A percentile compares a stretch with the other conserved stretches of the same genome.
phyloP scores from a whole-genome alignment of 1,139 yeast species.

The Wickerhamomyces sp. region DNA sequence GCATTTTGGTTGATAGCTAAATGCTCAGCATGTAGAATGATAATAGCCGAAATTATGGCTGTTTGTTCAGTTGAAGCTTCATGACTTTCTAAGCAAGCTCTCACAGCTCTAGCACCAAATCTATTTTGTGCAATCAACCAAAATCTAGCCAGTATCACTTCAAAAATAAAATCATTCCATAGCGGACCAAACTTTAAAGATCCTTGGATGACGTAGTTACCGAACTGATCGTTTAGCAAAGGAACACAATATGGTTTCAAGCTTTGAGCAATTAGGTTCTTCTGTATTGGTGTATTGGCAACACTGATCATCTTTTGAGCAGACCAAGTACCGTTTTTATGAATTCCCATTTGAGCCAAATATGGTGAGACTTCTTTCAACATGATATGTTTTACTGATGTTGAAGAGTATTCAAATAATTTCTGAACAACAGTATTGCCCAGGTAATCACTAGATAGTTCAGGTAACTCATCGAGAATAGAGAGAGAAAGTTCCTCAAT shows the following conservation, averaged over 20 bases:
- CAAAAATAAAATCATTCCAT: slow-evolving; percentile 85
- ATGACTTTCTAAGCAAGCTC: slow-evolving; percentile 86
- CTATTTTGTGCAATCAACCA: slow-evolving; percentile 83
- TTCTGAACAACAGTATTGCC: slow-evolving; percentile 97
- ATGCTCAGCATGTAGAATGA: slow-evolving; percentile 74
- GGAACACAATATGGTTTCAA: slow-evolving; percentile 81
- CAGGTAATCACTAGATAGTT: slow-evolving; percentile 83
- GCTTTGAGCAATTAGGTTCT: slow-evolving; percentile 60
- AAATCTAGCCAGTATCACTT: slow-evolving; percentile 74
- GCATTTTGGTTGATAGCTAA: slow-evolving; percentile 86
- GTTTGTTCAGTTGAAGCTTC: slow-evolving; percentile 64
- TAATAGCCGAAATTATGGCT: slow-evolving; percentile 71
- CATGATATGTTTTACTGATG: slow-evolving; percentile 75
- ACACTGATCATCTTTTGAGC: slow-evolving; percentile 91
- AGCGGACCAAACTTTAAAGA: slow-evolving; percentile 87
- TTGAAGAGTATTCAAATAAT: slow-evolving; percentile 68
- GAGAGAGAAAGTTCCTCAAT: slow-evolving; percentile 80
- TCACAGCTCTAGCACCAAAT: slow-evolving; percentile 91
- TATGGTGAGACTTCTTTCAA: slow-evolving; percentile 73
- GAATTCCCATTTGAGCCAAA: slow-evolving; percentile 89
- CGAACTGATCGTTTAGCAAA: slow-evolving; percentile 91
- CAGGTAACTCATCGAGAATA: slow-evolving; percentile 88
- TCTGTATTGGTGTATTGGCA: slow-evolving; percentile 65
- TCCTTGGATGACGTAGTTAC: slow-evolving; percentile 93
- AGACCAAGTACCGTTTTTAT: slow-evolving; percentile 99